phyloP scores from a whole-genome alignment of 31 red algal genomes.

The Bonnemaisonia californica region DNA sequence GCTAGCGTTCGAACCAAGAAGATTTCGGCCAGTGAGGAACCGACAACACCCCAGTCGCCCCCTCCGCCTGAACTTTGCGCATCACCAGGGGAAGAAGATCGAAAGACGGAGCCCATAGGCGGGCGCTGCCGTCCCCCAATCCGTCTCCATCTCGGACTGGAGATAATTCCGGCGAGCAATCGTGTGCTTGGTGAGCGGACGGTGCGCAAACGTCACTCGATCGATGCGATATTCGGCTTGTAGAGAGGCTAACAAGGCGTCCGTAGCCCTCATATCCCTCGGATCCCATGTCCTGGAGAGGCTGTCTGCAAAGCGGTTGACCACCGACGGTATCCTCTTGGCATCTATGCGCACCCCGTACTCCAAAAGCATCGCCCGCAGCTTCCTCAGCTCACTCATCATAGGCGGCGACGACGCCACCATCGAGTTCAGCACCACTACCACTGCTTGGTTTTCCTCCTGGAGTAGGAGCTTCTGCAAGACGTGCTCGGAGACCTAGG shows the following conservation, averaged over 20 bases:
- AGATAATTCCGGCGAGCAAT: background rate
- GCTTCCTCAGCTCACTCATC: slow-evolving; percentile 33
- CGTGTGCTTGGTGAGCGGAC: background rate
- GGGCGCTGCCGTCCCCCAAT: background rate
- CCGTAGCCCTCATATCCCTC: background rate
- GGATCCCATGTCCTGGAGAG: slow-evolving; percentile 29
- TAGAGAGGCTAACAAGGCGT: background rate
- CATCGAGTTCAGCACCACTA: slow-evolving; percentile 16
- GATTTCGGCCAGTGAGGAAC: slow-evolving; percentile 8
- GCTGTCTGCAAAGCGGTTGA: slow-evolving; percentile 46
- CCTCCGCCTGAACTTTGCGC: slow-evolving; percentile 15
- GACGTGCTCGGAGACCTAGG: background rate
- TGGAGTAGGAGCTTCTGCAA: background rate
- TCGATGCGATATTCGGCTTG: slow-evolving; percentile 2
- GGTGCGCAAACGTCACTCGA: background rate
- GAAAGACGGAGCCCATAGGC: background rate
- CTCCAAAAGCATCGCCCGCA: background rate
- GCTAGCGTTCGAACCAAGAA: slow-evolving; percentile 19
- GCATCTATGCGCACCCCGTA: slow-evolving; percentile 18
- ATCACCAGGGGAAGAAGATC: slow-evolving; percentile 25
- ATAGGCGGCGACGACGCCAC: background rate
- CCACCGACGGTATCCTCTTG: background rate
- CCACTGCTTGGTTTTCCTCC: slow-evolving; percentile 24
- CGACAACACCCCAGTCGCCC: background rate
- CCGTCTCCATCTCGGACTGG: background rate